Evolutionary conservation across 352 stramenopile genomes (phyloP).

Genomic region (Salisapilia sapeloensis): DNA sequence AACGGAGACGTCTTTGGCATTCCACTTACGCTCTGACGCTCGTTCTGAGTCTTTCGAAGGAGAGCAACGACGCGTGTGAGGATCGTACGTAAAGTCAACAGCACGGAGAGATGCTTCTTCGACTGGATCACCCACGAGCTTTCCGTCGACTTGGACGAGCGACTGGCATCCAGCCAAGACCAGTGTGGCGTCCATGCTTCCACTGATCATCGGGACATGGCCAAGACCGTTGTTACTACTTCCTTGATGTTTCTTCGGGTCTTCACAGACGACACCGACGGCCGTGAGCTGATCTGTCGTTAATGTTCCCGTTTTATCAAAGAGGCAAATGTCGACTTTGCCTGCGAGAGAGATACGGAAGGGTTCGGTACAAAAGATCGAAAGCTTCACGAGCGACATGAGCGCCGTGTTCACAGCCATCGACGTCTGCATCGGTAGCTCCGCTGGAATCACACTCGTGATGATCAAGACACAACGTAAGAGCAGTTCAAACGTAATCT

Average conservation of each 20-base stretch:
- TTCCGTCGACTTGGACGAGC: conserved; percentile 93
- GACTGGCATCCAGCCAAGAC: conserved; percentile 91
- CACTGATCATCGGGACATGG: conserved; percentile 72
- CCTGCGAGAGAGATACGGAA: conserved; percentile 96
- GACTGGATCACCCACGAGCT: conserved; percentile 94
- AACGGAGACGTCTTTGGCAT: conserved; percentile 68
- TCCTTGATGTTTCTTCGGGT: conserved; percentile 15
- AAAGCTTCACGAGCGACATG: conserved; percentile 87
- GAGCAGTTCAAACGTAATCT: conserved; percentile 92
- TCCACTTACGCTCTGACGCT: conserved; percentile 50
- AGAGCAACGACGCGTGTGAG: conserved; percentile 47
- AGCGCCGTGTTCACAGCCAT: conserved; percentile 96
- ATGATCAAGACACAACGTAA: conserved; percentile 98
- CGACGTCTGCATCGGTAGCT: conserved; percentile 96
- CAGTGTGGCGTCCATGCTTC: conserved; percentile 63
- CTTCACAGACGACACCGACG: conserved; percentile 82
- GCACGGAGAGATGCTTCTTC: conserved; percentile 94
- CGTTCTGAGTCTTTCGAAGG: conserved; percentile 60
- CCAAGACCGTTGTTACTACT: conserved; percentile 27
- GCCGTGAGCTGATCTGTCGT: conserved; percentile 94
- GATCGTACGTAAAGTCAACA: conserved; percentile 88
- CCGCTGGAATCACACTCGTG: conserved; percentile 95
- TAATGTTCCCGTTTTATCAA: conserved; percentile 98
- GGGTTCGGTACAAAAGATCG: conserved; percentile 96
- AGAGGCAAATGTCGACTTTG: conserved; percentile 93